Evolutionary conservation across 306 rosid genomes (phyloP).

Genomic region (Cucurbita pepo): DNA sequence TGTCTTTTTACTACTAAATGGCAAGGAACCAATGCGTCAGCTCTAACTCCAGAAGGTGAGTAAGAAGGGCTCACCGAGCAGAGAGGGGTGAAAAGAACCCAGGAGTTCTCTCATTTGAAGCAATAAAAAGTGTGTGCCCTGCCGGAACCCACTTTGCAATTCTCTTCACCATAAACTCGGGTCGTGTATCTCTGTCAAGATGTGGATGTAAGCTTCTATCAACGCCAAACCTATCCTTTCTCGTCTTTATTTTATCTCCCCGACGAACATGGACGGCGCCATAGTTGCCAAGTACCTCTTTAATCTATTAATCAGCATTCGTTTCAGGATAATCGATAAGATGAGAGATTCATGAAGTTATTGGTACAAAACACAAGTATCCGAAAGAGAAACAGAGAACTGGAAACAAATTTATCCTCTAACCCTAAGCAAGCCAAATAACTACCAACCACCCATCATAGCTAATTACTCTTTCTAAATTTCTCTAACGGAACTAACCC

Average conservation of each 20-base stretch:
- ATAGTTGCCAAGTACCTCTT: conserved; percentile 41
- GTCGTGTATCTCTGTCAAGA: conserved; percentile 81
- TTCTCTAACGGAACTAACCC: too few species aligned
- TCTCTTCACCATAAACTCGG: conserved; percentile 64
- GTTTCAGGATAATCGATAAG: background rate
- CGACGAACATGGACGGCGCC: conserved; percentile 97
- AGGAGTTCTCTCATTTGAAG: conserved; percentile 85
- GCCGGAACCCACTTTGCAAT: conserved; percentile 77
- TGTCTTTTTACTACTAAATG: background rate
- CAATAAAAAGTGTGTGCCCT: conserved; percentile 74
- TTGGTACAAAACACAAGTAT: background rate
- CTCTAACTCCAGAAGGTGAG: background rate
- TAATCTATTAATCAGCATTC: conserved; percentile 25
- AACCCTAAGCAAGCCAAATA: background rate
- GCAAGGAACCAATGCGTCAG: background rate
- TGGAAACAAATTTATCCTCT: background rate
- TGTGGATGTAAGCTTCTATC: conserved; percentile 70
- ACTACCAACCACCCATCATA: background rate
- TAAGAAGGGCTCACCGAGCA: conserved; percentile 35
- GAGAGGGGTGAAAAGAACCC: conserved; percentile 86
- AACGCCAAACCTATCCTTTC: conserved; percentile 84
- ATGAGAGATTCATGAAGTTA: background rate
- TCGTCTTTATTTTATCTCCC: conserved; percentile 80
- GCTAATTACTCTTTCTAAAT: background rate
- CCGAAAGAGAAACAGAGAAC: background rate